Base-by-base conservation (phyloP, 225 moss, liverwort and hornwort species). In the Pseudisothecium myosuroides region DNA sequence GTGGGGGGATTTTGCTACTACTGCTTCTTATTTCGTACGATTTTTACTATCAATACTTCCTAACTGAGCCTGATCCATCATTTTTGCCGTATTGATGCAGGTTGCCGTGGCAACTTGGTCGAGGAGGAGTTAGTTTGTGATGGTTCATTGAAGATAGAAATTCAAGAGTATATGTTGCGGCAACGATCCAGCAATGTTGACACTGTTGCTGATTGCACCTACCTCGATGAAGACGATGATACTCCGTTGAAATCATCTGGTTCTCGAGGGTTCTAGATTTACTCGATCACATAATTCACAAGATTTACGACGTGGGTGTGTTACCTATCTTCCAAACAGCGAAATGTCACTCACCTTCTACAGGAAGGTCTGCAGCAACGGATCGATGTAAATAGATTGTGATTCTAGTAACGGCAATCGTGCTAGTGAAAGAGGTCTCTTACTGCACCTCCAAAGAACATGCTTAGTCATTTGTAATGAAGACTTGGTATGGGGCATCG, bases 131-230 rank as follows among this genome's bases (percentile, higher is more conserved):
- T 94, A 75, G 83, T 92, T 60, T 94, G 94, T 87, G 92, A 94
- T 87, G 87, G 87, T 55, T 88, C 91, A 34, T 87, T 94, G 63
- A 92, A 80, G 89, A 62, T 94, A 45, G 91, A 94, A 91, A 94
- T 94, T 73, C 88, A 90, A 84, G 94, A 94, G 68, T 94, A 89
- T 61, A 83, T 89, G 82, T 87, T 94, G 85, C 94, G 94, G 49
- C 94, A 91, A 78, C 91, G 87, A 87, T 91, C 91, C 79, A 92
- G 88, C 87, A 94, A 90, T 81, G 86, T 90, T 61, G 94, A 94
- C 67, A 87, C 85, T 75, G 91, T 94, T 84, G 94, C 94, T 85
- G 94, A 94, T 87, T 94, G 89, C 83, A 94, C 94, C 82, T 88
- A 87, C 67, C 87, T 94, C 60, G 94, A 94, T 73, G 94, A 93